A percentile compares a stretch with the other conserved stretches of the same genome.
Conservation (phyloP, 495 filamentous ascomycete species). For the Lichina pygmaea region DNA sequence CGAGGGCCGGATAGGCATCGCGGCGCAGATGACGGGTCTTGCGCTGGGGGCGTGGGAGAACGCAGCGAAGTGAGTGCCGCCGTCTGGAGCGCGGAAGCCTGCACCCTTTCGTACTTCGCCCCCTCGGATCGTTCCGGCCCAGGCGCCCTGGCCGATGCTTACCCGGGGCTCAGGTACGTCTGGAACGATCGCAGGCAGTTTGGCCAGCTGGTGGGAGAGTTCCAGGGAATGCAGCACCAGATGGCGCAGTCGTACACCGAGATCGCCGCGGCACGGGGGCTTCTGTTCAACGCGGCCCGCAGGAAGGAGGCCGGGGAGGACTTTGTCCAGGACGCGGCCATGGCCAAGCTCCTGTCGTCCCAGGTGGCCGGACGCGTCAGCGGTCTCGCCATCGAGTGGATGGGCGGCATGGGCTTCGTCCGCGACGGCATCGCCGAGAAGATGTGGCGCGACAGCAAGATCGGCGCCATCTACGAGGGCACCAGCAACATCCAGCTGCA, state of each 20-base stretch:
- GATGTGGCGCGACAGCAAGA: constrained; percentile 94
- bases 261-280: constrained; percentile 65
- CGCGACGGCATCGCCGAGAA: constrained; percentile 94
- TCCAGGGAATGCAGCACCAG: constrained; percentile 99
- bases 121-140: background rate
- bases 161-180: constrained; percentile 26
- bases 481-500: constrained; percentile 67
- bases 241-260: constrained; percentile 89
- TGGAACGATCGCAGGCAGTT: constrained; percentile 99
- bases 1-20: constrained; percentile 93
- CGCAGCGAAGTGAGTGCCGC: constrained; percentile 42
- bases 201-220: constrained; percentile 70
- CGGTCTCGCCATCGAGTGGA: constrained; percentile 83
- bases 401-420: constrained; percentile 96
- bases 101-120: background rate
- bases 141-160: background rate
- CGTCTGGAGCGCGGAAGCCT: background rate
- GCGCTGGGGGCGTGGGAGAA: constrained; percentile 92
- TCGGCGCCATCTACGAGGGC: constrained; percentile 95
- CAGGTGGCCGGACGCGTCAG: constrained; percentile 81
- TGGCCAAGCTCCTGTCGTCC: constrained; percentile 89
- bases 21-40: constrained; percentile 94
- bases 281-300: constrained; percentile 88
- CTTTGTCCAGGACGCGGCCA: constrained; percentile 86
- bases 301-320: constrained; percentile 95